These are phyloP conservation scores for Colletotrichum euphorbiae DNA, from an alignment of 2,329 filamentous ascomycete species.

Conservation along the genomic window DNA sequence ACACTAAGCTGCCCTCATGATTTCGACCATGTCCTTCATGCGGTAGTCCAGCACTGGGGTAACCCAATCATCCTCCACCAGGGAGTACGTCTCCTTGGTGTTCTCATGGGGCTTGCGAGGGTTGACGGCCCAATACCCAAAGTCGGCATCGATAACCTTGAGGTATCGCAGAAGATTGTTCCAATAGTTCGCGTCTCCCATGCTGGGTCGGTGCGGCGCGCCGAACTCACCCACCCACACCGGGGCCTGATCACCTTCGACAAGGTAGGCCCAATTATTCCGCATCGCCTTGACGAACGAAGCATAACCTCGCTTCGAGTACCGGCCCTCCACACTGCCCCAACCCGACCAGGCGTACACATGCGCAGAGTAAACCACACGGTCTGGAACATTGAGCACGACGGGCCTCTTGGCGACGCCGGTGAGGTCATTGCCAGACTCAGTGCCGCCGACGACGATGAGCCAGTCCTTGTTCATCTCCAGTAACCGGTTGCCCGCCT, in stretches of 20 bases:
- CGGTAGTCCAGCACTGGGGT: slow-evolving; percentile 72
- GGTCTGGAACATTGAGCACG: slow-evolving; percentile 63
- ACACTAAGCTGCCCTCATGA: slow-evolving; percentile 53
- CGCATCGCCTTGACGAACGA: slow-evolving; percentile 74
- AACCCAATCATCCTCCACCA: slow-evolving; percentile 73
- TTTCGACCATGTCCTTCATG: slow-evolving; percentile 69
- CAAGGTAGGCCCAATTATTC: slow-evolving; percentile 74
- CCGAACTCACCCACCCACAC: slow-evolving; percentile 79
- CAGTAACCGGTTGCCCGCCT: slow-evolving; percentile 70
- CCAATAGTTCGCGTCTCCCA: slow-evolving; percentile 75
- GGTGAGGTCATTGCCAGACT: slow-evolving; percentile 73
- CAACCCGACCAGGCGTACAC: slow-evolving; percentile 79
- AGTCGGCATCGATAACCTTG: slow-evolving; percentile 69
- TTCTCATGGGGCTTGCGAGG: slow-evolving; percentile 71
- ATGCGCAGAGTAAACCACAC: slow-evolving; percentile 75
- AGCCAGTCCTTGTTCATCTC: slow-evolving; percentile 72
- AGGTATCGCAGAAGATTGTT: slow-evolving; percentile 70
- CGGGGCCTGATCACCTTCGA: slow-evolving; percentile 66
- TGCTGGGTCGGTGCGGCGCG: slow-evolving; percentile 62
- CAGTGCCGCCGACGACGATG: slow-evolving; percentile 75
- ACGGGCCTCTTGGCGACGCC: slow-evolving; percentile 68
- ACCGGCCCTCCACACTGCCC: slow-evolving; percentile 71
- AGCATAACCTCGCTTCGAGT: slow-evolving; percentile 68
- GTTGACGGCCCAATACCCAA: slow-evolving; percentile 79
- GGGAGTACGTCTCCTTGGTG: slow-evolving; percentile 68